These are phyloP conservation scores for Theobroma grandiflorum DNA, from an alignment of 441 rosid species.

Conservation along the genomic window DNA sequence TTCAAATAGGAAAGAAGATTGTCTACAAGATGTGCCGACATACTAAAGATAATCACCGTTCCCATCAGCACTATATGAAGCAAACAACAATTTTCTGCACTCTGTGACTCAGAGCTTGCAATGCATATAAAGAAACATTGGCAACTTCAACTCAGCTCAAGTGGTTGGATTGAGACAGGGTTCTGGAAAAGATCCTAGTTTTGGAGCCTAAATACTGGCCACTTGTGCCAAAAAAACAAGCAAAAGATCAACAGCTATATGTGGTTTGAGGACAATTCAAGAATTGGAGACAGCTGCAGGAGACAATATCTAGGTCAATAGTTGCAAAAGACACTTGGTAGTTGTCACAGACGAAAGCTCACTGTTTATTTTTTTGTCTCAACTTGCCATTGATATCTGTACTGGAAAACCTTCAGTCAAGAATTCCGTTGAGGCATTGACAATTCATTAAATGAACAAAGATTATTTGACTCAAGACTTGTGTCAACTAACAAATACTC, in stretches of 20 bases:
- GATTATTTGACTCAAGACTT: background rate
- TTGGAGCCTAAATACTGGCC: background rate
- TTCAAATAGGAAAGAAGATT: background rate
- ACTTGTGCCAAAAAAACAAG: background rate
- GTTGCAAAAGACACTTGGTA: background rate
- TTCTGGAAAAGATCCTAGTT: background rate
- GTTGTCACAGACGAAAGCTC: background rate
- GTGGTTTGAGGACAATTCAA: background rate
- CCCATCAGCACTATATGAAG: background rate
- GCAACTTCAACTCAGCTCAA: background rate
- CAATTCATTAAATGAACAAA: background rate
- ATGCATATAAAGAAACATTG: background rate
- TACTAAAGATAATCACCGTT: background rate
- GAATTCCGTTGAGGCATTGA: background rate
- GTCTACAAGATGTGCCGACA: background rate
- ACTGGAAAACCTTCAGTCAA: background rate
- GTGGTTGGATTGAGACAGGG: background rate
- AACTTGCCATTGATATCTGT: background rate
- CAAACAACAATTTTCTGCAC: background rate
- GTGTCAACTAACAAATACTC: background rate
- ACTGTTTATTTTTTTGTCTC: background rate
- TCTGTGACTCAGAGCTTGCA: background rate
- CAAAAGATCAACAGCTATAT: background rate
- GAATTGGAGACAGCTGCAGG: background rate
- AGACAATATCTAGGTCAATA: background rate